Conservation (phyloP, 495 filamentous ascomycete species). For the Entonaema liquescens region DNA sequence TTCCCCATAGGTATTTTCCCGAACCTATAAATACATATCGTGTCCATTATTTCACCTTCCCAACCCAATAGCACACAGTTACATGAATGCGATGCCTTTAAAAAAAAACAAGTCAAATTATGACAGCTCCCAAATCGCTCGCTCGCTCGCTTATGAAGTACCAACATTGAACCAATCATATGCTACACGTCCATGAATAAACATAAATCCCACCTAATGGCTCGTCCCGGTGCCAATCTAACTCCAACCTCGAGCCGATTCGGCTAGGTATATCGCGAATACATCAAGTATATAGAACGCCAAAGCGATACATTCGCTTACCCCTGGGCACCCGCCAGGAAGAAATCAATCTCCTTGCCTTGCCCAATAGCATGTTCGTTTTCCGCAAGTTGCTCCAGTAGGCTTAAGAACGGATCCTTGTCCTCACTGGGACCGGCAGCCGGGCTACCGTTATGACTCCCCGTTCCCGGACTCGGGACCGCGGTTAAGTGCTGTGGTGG, state of each 20-base stretch:
- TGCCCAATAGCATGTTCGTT: constrained; percentile 67
- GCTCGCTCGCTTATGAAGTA: background rate
- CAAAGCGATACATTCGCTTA: background rate
- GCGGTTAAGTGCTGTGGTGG: constrained; percentile 16
- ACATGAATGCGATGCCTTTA: background rate
- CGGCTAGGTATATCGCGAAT: background rate
- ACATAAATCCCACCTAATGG: background rate
- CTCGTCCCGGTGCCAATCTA: background rate
- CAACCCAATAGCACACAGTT: background rate
- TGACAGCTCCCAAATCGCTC: background rate
- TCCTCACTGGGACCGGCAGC: constrained; percentile 58
- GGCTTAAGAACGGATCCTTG: constrained; percentile 80
- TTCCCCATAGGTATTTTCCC: background rate
- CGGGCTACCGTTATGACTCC: constrained; percentile 52
- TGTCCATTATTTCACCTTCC: background rate
- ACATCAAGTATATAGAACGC: background rate
- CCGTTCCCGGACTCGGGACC: constrained; percentile 51
- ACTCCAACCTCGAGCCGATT: background rate
- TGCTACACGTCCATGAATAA: background rate
- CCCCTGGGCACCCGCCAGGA: constrained; percentile 58
- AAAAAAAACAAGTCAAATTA: background rate
- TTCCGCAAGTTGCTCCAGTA: constrained; percentile 82
- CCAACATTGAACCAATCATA: background rate
- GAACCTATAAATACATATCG: background rate
- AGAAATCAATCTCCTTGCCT: constrained; percentile 78